phyloP scores from a whole-genome alignment of 129 eudicot genomes.

The Apium graveolens region DNA sequence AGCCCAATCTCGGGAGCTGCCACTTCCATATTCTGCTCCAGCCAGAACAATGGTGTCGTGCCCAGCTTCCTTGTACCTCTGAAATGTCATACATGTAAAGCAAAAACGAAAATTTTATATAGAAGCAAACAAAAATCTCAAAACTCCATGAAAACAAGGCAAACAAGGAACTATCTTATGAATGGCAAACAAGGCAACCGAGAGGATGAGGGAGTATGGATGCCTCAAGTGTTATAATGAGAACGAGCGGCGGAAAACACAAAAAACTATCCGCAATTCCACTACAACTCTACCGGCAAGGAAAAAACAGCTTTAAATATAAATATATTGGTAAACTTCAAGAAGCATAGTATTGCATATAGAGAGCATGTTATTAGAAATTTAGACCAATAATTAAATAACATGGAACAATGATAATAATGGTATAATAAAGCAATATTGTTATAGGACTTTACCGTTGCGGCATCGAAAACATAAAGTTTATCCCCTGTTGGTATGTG shows the following conservation, averaged over 20 bases:
- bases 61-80: slow-evolving; percentile 91
- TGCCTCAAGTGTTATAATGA: background rate
- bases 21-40: slow-evolving; percentile 97
- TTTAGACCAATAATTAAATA: background rate
- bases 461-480: slow-evolving; percentile 82
- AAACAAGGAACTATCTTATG: background rate
- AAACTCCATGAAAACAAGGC: background rate
- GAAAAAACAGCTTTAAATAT: background rate
- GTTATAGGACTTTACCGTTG: slow-evolving; percentile 44
- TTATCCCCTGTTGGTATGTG: slow-evolving; percentile 94
- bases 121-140: background rate
- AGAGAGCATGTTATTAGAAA: background rate
- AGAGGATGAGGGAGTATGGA: background rate
- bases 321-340: background rate
- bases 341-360: background rate
- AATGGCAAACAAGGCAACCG: background rate
- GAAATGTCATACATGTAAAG: slow-evolving; percentile 4
- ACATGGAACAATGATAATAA: background rate
- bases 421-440: background rate
- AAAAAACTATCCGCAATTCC: background rate
- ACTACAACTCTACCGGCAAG: background rate
- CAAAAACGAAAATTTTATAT: background rate
- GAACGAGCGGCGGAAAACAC: background rate
- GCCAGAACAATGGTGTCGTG: slow-evolving; percentile 79
- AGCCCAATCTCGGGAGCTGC: slow-evolving; percentile 96